Percentiles rank a stretch among this genome's conserved stretches.
phyloP scores from a whole-genome alignment of 2,329 filamentous ascomycete species.

The Fusarium sp. region DNA sequence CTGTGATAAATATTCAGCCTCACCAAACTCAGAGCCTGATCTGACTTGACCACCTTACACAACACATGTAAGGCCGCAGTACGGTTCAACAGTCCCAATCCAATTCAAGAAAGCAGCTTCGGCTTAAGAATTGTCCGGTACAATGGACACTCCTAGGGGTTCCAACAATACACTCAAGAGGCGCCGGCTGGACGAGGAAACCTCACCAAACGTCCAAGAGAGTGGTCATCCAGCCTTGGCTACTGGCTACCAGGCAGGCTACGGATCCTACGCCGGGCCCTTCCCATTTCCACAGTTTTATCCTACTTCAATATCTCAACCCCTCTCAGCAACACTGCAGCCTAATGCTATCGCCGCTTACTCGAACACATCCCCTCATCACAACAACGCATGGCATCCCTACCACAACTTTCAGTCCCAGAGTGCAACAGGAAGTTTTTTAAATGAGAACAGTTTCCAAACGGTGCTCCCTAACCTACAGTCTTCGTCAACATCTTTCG shows the following conservation, averaged over 20 bases:
- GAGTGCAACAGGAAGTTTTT: neutral
- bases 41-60: neutral
- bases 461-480: neutral
- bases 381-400: neutral
- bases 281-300: neutral
- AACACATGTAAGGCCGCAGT: too few species aligned
- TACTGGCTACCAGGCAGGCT: neutral
- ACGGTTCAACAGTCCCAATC: neutral
- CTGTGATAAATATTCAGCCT: neutral
- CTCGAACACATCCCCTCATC: neutral
- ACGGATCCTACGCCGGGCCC: neutral
- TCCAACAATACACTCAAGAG: neutral
- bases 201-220: too few species aligned
- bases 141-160: neutral
- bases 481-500: neutral
- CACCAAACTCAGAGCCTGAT: neutral
- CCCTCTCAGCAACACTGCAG: neutral
- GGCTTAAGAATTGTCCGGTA: neutral
- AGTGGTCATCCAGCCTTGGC: too few species aligned
- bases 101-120: neutral
- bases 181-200: neutral
- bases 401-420: neutral
- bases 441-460: neutral
- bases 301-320: neutral
- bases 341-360: neutral